Conservation (phyloP, 2,329 filamentous ascomycete genomes). For the Trichoderma semiorbis region DNA sequence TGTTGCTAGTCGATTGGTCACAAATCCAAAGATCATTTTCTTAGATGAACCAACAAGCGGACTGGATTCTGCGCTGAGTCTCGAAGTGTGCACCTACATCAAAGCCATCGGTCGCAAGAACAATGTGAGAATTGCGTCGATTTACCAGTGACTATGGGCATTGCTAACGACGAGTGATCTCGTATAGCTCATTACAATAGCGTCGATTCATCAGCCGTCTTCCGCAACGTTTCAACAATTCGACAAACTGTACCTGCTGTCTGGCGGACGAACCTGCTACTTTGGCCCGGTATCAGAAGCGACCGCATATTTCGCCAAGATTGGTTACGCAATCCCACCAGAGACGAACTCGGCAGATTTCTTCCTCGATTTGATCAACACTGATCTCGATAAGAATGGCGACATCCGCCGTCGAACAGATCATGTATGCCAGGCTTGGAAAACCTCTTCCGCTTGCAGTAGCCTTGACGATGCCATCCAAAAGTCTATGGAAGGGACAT, state of each 20-base stretch:
- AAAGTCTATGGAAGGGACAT: conserved; percentile 30
- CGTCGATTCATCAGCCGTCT: conserved; percentile 82
- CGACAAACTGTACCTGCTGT: conserved; percentile 73
- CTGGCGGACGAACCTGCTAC: conserved; percentile 67
- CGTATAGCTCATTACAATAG: conserved; percentile 74
- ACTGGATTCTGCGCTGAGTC: conserved; percentile 72
- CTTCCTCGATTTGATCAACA: conserved; percentile 73
- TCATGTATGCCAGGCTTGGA: conserved; percentile 28
- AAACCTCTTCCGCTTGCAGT: conserved; percentile 23
- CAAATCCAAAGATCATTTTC: conserved; percentile 75
- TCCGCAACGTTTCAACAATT: conserved; percentile 76
- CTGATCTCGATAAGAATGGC: conserved; percentile 51
- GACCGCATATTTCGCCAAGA: conserved; percentile 58
- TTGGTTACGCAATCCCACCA: conserved; percentile 61
- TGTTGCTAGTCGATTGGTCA: conserved; percentile 78
- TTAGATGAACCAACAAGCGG: conserved; percentile 83
- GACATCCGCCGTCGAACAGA: conserved; percentile 36
- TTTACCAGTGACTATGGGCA: background rate
- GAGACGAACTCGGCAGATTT: conserved; percentile 79
- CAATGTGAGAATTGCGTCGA: background rate
- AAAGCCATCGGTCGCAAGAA: conserved; percentile 48
- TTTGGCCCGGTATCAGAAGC: conserved; percentile 61
- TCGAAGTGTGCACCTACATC: conserved; percentile 73
- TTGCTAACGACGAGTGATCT: conserved; percentile 39
- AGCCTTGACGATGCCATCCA: conserved; percentile 25